These are phyloP conservation scores for Aspergillus diversus DNA, from an alignment of 495 filamentous ascomycete species.

Conservation along the genomic window DNA sequence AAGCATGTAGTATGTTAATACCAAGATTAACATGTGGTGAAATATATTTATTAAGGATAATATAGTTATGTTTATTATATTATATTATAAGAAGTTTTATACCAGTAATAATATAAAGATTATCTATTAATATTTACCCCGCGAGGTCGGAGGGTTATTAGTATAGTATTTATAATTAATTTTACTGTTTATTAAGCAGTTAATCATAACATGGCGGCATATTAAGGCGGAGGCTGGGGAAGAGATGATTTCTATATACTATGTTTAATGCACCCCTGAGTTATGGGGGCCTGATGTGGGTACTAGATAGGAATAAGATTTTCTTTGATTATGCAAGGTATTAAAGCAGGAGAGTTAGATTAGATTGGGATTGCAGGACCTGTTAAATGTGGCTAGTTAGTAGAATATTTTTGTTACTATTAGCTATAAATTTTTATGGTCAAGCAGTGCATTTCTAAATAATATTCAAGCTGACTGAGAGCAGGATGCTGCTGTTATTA, in stretches of 20 bases:
- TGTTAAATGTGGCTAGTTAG: neutral
- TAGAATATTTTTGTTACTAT: slow-evolving; percentile 1
- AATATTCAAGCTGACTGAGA: neutral
- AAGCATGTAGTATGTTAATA: too few relatives aligned
- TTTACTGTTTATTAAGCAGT: neutral
- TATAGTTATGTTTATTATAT: too few relatives aligned
- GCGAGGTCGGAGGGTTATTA: neutral
- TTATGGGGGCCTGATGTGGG: neutral
- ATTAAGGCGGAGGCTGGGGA: neutral
- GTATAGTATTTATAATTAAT: neutral
- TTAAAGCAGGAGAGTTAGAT: neutral
- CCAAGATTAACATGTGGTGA: too few relatives aligned
- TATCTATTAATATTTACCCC: too few relatives aligned
- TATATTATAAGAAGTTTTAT: too few relatives aligned
- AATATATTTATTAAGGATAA: too few relatives aligned
- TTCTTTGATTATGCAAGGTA: neutral
- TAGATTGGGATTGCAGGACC: too few relatives aligned
- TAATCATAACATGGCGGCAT: neutral
- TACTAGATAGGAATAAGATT: neutral
- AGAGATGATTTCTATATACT: neutral
- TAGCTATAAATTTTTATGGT: neutral
- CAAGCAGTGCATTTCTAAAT: neutral
- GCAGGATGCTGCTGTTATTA: neutral
- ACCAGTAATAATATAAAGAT: too few relatives aligned
- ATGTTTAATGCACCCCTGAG: too few relatives aligned